Base-by-base conservation (phyloP, 169 alveolate species). In the Pseudocohnilembus persalinus region DNA sequence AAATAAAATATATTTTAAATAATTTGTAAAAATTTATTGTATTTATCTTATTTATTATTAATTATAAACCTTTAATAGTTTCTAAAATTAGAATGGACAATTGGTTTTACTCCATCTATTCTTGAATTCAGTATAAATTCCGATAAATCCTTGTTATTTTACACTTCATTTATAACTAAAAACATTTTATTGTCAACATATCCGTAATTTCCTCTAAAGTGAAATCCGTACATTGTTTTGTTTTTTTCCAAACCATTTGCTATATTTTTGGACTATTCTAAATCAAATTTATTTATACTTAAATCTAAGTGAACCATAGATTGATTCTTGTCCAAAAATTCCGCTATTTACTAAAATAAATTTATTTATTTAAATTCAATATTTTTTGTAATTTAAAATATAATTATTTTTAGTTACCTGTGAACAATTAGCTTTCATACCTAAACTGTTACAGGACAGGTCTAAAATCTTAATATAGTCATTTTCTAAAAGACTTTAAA, bases 161-260 rank as follows among this genome's bases (percentile, higher is more conserved):
- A 25, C 0, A 0, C 29, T n/a, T 73, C 72, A 29, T 73, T 73
- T 1, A 81, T 73, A 27, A 73, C 20, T 1, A 73, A 33, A 34
- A 68, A 81, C 0, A 75, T 73, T 73, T 79, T 81, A 24, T 33
- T 33, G 49, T 31, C 87, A 49, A 75, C 65, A 34, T 86, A 86
- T 1, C 80, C 79, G 63, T 63, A 29, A 81, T 86, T 86, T 32
- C 90, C 90, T n/a, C 81, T 74, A 81, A 74, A 86, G 49, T 86
- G 90, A 75, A 86, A 86, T 65, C 90, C 90, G 74, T 74, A 86
- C 64, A 86, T 49, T n/a, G 49, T 86, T 49, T 86, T 80, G 32
- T 86, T 86, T 30, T 79, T 49, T 35, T 49, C 87, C n/a, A 86
- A 76, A 29, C 79, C 31, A 63, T 86, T 64, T 35, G 90, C 73